Evolutionary conservation across 1,284 basidiomycete species (phyloP), one percentile per base, ranked within the genome.

Genomic region (Apiotrichum gamsii): DNA sequence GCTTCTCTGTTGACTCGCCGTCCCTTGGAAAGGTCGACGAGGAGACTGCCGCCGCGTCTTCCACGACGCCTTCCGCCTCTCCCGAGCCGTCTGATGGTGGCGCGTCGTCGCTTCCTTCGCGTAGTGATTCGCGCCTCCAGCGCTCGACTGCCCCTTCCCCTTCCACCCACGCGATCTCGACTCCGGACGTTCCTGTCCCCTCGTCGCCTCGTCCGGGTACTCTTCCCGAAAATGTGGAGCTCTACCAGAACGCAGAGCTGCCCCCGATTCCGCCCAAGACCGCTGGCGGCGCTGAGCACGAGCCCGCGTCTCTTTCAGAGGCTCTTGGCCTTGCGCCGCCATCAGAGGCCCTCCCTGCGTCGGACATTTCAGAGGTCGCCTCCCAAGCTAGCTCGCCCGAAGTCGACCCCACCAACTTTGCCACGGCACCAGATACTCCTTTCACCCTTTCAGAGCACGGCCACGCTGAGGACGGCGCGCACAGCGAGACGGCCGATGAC

Each of bases 181-280:
- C 25, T 28, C 11, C 25, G 11, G 11, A 6, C 25, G 11, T 6
- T 11, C 8, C 25, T 28, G 25, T 28, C 25, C 11, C 25, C 25
- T 11, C 25, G 8, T 6, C 11, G 25, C 25, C 25, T 6, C 25
- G 25, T 11, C 25, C 34, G n/a, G 42, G 23, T 24, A 30, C 40
- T n/a, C 42, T n/a, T 14, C 48, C 34, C n/a, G 38, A 39, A 15
- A 30, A 45, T 28, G 33, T 49, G 13, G 43, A 35, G 38, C 39
- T 35, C 24, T 49, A 49, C 48, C 23, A 49, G 37, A 18, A 38
- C 39, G 48, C 48, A 18, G 34, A 23, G 20, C 48, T 49, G 2
- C 48, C 48, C 5, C 48, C 48, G 8, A 37, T 49, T 14, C 48
- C 48, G 1, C 14, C 25, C 23, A 24, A 8, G 8, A 9, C 43